phyloP scores from a whole-genome alignment of 345 rosid species.

The Citrus glauca region DNA sequence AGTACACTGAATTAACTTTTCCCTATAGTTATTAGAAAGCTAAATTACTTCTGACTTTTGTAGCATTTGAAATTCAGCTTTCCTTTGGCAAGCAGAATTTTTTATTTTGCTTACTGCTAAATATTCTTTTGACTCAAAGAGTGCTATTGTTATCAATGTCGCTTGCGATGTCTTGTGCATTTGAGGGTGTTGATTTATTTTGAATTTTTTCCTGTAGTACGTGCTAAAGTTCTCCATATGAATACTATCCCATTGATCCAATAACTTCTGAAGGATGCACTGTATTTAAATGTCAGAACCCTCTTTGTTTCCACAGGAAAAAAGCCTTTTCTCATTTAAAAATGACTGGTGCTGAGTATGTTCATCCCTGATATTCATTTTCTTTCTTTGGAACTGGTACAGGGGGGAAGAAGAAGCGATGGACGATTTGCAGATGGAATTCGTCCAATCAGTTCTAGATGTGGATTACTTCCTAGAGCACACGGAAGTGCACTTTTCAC shows the following conservation, averaged over 20 bases:
- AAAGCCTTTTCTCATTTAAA: conserved; percentile 1
- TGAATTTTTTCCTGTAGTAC: neutral
- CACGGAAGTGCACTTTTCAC: conserved; percentile 99
- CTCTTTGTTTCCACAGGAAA: neutral
- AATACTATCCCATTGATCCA: conserved; percentile 5
- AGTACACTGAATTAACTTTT: neutral
- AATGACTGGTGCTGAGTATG: conserved; percentile 2
- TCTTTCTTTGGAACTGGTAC: conserved; percentile 18
- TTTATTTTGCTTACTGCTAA: neutral
- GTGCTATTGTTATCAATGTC: neutral
- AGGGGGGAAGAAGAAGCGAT: conserved; percentile 98
- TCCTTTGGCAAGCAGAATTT: neutral
- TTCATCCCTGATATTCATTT: conserved; percentile 1
- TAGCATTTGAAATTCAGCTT: neutral
- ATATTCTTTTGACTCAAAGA: neutral
- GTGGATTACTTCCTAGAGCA: conserved; percentile 94
- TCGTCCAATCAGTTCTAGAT: conserved; percentile 84
- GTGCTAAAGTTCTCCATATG: neutral
- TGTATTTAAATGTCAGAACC: neutral
- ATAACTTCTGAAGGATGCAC: neutral
- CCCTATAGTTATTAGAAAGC: neutral
- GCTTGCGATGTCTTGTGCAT: neutral
- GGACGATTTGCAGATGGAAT: conserved; percentile 74
- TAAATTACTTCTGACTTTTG: neutral
- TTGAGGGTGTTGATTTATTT: neutral